A percentile compares a stretch with the other conserved stretches of the same genome.
Conservation (phyloP, 495 filamentous ascomycete species). For the Tuber magnatum region DNA sequence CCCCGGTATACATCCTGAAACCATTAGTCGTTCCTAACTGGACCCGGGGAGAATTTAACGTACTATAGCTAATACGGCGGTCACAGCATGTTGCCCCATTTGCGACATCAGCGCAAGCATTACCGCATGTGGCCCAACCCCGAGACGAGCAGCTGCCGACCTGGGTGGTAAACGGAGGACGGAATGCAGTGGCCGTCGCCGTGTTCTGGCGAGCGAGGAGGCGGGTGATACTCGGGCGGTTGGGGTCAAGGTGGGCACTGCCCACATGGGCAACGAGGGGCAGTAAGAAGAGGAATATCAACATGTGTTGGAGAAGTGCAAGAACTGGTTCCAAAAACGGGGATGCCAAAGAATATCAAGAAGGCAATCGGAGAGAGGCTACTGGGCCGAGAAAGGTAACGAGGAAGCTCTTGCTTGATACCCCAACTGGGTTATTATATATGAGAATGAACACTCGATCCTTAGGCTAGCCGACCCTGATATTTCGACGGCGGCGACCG, state of each 20-base stretch:
- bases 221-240: not conserved
- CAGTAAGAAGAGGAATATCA: not conserved
- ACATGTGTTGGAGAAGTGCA: not conserved
- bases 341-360: not conserved
- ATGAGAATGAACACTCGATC: too few species aligned
- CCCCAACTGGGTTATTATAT: not conserved
- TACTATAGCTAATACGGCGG: not conserved
- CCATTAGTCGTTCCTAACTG: not conserved
- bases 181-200: not conserved
- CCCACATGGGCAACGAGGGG: not conserved
- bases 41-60: not conserved
- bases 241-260: not conserved
- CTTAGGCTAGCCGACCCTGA: too few species aligned
- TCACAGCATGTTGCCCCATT: not conserved
- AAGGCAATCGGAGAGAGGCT: too few species aligned
- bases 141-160: not conserved
- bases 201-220: not conserved
- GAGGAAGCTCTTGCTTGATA: not conserved
- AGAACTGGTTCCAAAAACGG: not conserved
- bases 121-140: not conserved
- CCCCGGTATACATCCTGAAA: not conserved
- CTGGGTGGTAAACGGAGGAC: not conserved
- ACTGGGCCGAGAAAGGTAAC: not conserved
- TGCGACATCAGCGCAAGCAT: not conserved
- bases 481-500: too few species aligned